Percentiles rank a stretch among this genome's conserved stretches.
Conservation (phyloP, 2,329 filamentous ascomycete species). For the Cordyceps farinosa region DNA sequence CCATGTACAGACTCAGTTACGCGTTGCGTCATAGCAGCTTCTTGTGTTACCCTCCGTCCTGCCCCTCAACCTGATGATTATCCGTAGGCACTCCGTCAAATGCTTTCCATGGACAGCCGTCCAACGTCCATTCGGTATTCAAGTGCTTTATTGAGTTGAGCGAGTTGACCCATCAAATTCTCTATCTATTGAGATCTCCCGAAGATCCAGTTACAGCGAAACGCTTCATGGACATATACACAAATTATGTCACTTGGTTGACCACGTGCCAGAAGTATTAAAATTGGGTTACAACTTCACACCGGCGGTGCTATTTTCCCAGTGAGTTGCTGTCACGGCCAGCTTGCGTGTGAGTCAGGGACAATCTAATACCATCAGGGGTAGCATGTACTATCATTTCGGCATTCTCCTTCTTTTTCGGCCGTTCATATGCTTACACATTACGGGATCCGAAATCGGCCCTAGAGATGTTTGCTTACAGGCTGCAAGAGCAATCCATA, state of each 20-base stretch:
- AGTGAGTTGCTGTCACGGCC: too few relatives aligned
- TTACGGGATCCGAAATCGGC: constrained; percentile 59
- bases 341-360: too few relatives aligned
- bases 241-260: constrained; percentile 69
- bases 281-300: constrained; percentile 65
- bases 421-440: constrained; percentile 62
- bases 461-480: constrained; percentile 64
- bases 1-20: constrained; percentile 51
- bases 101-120: constrained; percentile 56
- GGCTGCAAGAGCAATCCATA: constrained; percentile 56
- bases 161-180: constrained; percentile 67
- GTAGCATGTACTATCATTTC: constrained; percentile 67
- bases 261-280: constrained; percentile 60
- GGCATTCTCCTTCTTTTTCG: constrained; percentile 68
- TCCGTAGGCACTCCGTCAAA: constrained; percentile 49
- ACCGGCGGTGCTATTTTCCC: constrained; percentile 69
- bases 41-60: too few relatives aligned
- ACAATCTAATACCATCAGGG: not conserved
- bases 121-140: constrained; percentile 64
- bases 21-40: constrained; percentile 1
- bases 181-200: constrained; percentile 68
- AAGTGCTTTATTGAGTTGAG: constrained; percentile 68
- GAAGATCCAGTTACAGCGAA: constrained; percentile 60
- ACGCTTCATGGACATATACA: constrained; percentile 61
- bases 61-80: too few relatives aligned